Evolutionary conservation across 352 stramenopile genomes (phyloP).

Genomic region (Pythium brachiatum): DNA sequence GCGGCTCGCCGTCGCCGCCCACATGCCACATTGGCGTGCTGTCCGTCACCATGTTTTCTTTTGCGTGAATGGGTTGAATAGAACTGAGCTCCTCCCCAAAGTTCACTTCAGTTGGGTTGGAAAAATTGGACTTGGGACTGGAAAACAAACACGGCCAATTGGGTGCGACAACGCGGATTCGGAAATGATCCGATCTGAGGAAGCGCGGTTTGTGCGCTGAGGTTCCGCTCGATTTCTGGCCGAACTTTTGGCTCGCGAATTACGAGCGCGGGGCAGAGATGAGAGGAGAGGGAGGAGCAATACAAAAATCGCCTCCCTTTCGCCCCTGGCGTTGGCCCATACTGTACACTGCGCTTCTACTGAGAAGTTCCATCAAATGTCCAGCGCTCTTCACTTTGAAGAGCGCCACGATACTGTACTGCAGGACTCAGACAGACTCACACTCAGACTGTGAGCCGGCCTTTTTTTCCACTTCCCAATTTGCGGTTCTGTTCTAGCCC

Average conservation of each 20-base stretch:
- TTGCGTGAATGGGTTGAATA: neutral
- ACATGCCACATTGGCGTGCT: neutral
- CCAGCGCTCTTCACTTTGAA: neutral
- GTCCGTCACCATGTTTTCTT: constrained; percentile 8
- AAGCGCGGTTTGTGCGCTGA: neutral
- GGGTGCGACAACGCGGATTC: neutral
- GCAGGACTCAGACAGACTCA: too few species aligned
- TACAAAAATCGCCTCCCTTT: neutral
- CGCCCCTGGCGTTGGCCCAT: neutral
- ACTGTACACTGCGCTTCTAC: too few species aligned
- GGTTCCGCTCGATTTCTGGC: too few species aligned
- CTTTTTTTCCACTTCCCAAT: neutral
- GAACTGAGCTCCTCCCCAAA: neutral
- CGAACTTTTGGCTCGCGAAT: too few species aligned
- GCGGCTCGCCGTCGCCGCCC: neutral
- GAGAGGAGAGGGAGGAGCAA: neutral
- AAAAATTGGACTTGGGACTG: neutral
- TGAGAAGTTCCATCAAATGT: too few species aligned
- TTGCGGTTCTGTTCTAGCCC: neutral
- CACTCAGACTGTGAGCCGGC: neutral
- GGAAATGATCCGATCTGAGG: neutral
- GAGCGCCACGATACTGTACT: too few species aligned
- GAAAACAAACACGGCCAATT: neutral
- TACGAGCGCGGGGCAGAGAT: too few species aligned
- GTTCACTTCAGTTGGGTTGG: neutral